phyloP scores from a whole-genome alignment of 208 protist genomes.

The Trypanosoma theileri region DNA sequence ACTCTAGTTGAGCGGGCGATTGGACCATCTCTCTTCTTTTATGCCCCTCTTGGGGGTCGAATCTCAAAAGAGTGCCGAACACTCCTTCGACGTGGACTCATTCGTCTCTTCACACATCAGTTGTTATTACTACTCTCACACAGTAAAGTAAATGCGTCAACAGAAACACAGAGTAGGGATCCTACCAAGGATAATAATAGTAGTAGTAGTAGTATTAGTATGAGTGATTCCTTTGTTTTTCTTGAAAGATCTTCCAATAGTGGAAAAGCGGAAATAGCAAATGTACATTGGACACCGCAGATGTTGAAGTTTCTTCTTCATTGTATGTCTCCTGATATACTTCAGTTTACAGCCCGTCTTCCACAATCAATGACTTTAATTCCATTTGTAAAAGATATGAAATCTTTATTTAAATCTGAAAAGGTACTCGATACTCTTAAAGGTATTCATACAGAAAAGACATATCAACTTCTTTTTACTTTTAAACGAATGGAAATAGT shows the following conservation, averaged over 20 bases:
- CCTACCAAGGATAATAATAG: not conserved
- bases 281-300: conserved; percentile 27
- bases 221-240: conserved; percentile 6
- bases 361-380: conserved; percentile 15
- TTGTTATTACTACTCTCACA: too few relatives aligned
- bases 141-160: too few relatives aligned
- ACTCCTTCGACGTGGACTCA: conserved; percentile 18
- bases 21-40: conserved; percentile 16
- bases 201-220: not conserved
- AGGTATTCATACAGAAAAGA: not conserved
- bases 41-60: conserved; percentile 23
- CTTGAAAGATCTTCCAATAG: not conserved
- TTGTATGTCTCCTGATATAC: not conserved
- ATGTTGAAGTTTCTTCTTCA: conserved; percentile 13
- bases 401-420: not conserved
- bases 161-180: not conserved
- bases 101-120: conserved; percentile 5
- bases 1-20: conserved; percentile 2
- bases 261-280: not conserved
- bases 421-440: not conserved
- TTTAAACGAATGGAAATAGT: conserved; percentile 12
- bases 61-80: conserved; percentile 23
- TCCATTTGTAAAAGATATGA: conserved; percentile 8
- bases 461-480: conserved; percentile 5
- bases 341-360: conserved; percentile 9